Evolutionary conservation across 2,329 filamentous ascomycete genomes (phyloP).

Genomic region (Xylariaceae sp.): DNA sequence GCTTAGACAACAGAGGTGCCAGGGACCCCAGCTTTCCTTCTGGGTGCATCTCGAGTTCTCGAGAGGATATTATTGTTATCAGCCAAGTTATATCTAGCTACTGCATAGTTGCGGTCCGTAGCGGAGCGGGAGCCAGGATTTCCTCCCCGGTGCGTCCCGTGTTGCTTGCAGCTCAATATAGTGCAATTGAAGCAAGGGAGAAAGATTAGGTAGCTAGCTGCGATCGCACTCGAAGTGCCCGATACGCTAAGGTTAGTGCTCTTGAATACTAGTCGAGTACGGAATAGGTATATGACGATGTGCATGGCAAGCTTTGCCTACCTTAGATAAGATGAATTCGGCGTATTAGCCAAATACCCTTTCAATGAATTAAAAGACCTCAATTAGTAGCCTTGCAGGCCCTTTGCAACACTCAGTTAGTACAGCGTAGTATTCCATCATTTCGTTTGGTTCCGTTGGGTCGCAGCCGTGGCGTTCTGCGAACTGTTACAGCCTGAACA

Average conservation of each 20-base stretch:
- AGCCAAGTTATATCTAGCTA: conserved; percentile 2
- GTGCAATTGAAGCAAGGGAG: not conserved
- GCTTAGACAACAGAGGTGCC: not conserved
- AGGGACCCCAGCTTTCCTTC: conserved; percentile 5
- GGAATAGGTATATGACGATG: conserved; percentile 4
- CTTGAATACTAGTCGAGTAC: not conserved
- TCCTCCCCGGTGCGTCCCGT: conserved; percentile 20
- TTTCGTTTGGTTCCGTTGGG: conserved; percentile 22
- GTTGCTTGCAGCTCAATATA: conserved; percentile 12
- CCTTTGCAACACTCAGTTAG: conserved; percentile 16
- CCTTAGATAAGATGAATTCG: too few relatives aligned
- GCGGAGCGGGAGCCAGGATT: conserved; percentile 20
- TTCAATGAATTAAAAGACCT: conserved; percentile 2
- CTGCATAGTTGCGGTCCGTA: conserved; percentile 16
- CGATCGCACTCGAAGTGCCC: not conserved
- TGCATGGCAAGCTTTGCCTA: too few relatives aligned
- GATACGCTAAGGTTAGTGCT: not conserved
- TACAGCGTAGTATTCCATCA: conserved; percentile 31
- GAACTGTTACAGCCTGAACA: conserved; percentile 9
- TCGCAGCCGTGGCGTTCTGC: conserved; percentile 23
- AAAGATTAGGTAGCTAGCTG: not conserved
- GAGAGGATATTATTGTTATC: not conserved
- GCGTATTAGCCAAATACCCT: conserved; percentile 10
- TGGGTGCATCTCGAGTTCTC: not conserved
- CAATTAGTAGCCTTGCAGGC: conserved; percentile 33